Percentiles rank a stretch among this genome's conserved stretches.
phyloP scores from a whole-genome alignment of 139 green algal genomes.

The Astrephomene gubernaculifera region DNA sequence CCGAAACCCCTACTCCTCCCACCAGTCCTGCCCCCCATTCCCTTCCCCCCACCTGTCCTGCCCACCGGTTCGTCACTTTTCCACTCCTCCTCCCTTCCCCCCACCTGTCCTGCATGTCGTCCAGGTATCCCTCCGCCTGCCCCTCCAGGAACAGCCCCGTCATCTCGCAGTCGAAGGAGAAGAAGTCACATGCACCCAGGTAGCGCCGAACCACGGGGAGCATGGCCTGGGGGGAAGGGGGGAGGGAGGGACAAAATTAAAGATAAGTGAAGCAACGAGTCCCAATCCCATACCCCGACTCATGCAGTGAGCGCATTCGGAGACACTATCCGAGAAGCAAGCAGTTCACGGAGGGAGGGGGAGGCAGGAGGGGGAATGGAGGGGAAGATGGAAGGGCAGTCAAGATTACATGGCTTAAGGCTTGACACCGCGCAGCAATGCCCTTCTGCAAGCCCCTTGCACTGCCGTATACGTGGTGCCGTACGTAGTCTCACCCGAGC shows the following conservation, averaged over 20 bases:
- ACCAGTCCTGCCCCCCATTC: not conserved
- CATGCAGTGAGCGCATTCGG: no score
- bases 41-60: not conserved
- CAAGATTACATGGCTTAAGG: not conserved
- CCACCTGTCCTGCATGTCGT: slow-evolving; percentile 79
- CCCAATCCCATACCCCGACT: no score
- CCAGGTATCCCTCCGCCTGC: slow-evolving; percentile 62
- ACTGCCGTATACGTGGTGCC: not conserved
- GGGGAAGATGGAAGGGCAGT: not conserved
- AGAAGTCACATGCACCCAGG: slow-evolving; percentile 58
- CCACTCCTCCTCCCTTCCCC: not conserved
- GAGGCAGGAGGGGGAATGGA: not conserved
- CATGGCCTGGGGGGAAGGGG: not conserved
- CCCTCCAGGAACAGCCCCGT: slow-evolving; percentile 78
- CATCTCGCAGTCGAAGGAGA: slow-evolving; percentile 82
- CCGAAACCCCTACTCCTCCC: not conserved
- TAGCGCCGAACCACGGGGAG: not conserved
- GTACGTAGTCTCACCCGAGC: not conserved
- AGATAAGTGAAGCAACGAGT: no score
- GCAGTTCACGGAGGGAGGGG: not conserved
- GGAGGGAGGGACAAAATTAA: not conserved
- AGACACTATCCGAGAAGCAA: not conserved
- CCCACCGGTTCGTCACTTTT: not conserved
- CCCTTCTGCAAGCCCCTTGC: not conserved
- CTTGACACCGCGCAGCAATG: not conserved